Evolutionary conservation across 75 land plant species (phyloP), one percentile per base, ranked within the genome.

Genomic region (Picea sitchensis): DNA sequence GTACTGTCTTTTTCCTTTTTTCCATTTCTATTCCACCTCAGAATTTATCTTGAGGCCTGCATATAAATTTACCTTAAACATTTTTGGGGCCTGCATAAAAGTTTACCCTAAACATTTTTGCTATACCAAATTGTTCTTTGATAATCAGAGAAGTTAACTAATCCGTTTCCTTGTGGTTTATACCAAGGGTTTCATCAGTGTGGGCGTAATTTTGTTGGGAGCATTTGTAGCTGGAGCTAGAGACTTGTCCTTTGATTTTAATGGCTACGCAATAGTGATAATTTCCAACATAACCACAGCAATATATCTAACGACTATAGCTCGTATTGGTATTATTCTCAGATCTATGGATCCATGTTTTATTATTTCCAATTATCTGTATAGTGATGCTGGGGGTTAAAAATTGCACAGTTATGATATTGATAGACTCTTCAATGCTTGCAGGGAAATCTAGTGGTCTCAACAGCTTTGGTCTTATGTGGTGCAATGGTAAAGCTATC

Each of bases 401-500:
- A 32, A 75, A 7, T 51, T 21, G 14, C 13, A 4, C 44, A n/a
- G 13, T 44, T 71, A 71, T 20, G 78, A 14, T 44, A 31, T 26
- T 78, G 59, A 36, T 63, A 12, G 20, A 69, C 23, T 74, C 36
- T 69, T 6, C 78, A 5, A 41, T 83, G 41, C 14, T 20, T 62
- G 12, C 89, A 97, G 99, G 99, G 47, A 97, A 97, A 85, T 85
- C 94, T 60, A 95, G 97, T 77, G 99, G 99, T 4, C 96, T 97
- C 60, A 97, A 95, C 80, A 95, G 96, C 90, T 97, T 97, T 83
- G 99, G 99, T 61, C 90, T 97, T 21, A 97, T 97, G 99, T 97
- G 99, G 99, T 97, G 98, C 79, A 97, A 97, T 80, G 94, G 99
- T 96, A 86, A 78, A 81, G 31, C 34, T 61, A 31, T 11, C 26